These are phyloP conservation scores for Salvia rosmarinus DNA, from an alignment of 257 asterid species.

Conservation along the genomic window DNA sequence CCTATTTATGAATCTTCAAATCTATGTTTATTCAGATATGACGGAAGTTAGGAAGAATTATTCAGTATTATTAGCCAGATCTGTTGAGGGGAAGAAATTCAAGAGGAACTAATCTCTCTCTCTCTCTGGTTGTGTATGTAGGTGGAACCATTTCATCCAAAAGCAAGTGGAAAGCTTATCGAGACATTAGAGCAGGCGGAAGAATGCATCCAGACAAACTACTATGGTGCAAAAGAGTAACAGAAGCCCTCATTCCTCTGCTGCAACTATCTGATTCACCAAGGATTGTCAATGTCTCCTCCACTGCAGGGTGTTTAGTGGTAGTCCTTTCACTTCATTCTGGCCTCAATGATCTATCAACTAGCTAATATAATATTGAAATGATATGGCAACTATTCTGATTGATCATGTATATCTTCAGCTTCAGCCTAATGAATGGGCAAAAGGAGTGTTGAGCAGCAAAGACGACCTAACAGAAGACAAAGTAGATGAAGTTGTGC, in stretches of 20 bases:
- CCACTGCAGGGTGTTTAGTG: conserved; percentile 43
- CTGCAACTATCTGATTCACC: conserved; percentile 49
- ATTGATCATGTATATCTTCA: conserved; percentile 19
- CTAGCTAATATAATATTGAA: too few species aligned
- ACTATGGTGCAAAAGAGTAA: conserved; percentile 48
- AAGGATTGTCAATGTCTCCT: conserved; percentile 55
- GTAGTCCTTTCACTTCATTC: conserved; percentile 25
- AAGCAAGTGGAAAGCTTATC: conserved; percentile 30
- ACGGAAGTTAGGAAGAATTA: too few species aligned
- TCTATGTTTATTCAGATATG: too few species aligned
- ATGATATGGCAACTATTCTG: too few species aligned
- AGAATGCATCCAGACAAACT: conserved; percentile 49
- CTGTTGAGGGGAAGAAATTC: too few species aligned
- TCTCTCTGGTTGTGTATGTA: too few species aligned
- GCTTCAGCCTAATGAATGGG: conserved; percentile 52
- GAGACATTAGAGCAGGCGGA: conserved; percentile 41
- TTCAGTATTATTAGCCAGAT: too few species aligned
- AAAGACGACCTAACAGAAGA: conserved; percentile 46
- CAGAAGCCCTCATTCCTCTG: conserved; percentile 49
- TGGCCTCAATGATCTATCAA: background rate
- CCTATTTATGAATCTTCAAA: background rate
- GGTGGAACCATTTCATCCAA: conserved; percentile 31
- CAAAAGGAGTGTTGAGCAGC: conserved; percentile 38
- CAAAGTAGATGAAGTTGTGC: conserved; percentile 43
- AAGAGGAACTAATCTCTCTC: too few species aligned